Evolutionary conservation across 139 green algal genomes (phyloP).

Genomic region (Chlorella vulgaris): DNA sequence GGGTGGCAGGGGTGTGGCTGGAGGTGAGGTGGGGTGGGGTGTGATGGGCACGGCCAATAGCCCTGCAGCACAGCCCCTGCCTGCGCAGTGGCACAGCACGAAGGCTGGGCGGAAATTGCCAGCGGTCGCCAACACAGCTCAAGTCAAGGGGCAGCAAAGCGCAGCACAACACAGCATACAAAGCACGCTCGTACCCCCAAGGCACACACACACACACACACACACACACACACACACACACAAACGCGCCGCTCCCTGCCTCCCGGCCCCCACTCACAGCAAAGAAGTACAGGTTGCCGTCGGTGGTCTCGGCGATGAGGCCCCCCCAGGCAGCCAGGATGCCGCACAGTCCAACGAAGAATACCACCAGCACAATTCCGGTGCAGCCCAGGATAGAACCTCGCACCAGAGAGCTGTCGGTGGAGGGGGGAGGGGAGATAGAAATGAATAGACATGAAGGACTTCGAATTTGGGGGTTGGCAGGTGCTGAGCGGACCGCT

Average conservation of each 20-base stretch:
- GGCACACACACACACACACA: too few relatives aligned
- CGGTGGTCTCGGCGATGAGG: slow-evolving; percentile 43
- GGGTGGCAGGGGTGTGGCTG: too few relatives aligned
- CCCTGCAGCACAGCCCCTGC: too few relatives aligned
- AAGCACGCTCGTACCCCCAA: too few relatives aligned
- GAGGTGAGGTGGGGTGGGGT: background rate
- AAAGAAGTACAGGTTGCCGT: slow-evolving; percentile 37
- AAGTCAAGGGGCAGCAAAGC: too few relatives aligned
- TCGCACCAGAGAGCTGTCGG: slow-evolving; percentile 34
- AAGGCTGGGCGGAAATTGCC: too few relatives aligned
- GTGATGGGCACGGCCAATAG: background rate
- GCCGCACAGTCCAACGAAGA: slow-evolving; percentile 72
- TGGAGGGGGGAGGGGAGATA: background rate
- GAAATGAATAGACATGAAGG: background rate
- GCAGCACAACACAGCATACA: too few relatives aligned
- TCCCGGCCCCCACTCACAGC: background rate
- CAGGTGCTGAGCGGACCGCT: too few relatives aligned
- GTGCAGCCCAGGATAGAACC: slow-evolving; percentile 48
- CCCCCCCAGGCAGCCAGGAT: slow-evolving; percentile 75
- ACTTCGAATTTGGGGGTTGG: background rate
- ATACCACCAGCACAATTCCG: slow-evolving; percentile 57
- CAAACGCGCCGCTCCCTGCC: background rate
- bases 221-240: background rate
- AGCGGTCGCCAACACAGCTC: too few relatives aligned
- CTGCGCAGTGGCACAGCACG: too few relatives aligned